Conservation (phyloP, 225 moss, liverwort and hornwort genomes). For the Pseudoscleropodium purum region DNA sequence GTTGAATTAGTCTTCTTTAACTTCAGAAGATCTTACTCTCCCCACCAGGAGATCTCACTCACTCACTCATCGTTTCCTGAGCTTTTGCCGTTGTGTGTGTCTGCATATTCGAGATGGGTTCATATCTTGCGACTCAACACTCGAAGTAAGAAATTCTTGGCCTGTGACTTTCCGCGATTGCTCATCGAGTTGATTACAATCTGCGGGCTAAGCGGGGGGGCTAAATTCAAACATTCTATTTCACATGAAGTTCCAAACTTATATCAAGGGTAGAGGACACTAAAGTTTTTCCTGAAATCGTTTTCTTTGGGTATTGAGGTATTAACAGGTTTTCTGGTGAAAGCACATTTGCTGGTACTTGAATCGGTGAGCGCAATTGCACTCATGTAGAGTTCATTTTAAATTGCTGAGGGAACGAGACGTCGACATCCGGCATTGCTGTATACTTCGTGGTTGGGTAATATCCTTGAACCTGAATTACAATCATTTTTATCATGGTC, state of each 20-base stretch:
- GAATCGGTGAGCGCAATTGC: conserved; percentile 12
- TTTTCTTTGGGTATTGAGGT: not conserved
- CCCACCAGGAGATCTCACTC: not conserved
- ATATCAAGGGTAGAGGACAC: not conserved
- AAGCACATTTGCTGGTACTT: not conserved
- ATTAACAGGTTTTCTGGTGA: not conserved
- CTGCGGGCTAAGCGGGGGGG: not conserved
- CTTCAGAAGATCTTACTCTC: not conserved
- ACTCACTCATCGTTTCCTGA: not conserved
- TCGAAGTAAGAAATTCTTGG: not conserved
- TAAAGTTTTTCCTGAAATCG: not conserved
- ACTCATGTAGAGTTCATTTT: not conserved
- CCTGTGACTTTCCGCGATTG: not conserved
- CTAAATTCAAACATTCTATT: not conserved
- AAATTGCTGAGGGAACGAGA: not conserved
- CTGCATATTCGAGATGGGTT: not conserved
- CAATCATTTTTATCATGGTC: not conserved
- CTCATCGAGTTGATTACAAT: not conserved
- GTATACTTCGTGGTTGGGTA: not conserved
- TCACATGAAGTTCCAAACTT: not conserved
- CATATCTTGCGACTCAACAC: not conserved
- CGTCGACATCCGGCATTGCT: not conserved
- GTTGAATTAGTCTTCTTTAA: not conserved
- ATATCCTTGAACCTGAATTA: not conserved
- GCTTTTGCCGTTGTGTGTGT: not conserved